phyloP scores from a whole-genome alignment of 2,329 filamentous ascomycete species.

The Seiridium unicorne region DNA sequence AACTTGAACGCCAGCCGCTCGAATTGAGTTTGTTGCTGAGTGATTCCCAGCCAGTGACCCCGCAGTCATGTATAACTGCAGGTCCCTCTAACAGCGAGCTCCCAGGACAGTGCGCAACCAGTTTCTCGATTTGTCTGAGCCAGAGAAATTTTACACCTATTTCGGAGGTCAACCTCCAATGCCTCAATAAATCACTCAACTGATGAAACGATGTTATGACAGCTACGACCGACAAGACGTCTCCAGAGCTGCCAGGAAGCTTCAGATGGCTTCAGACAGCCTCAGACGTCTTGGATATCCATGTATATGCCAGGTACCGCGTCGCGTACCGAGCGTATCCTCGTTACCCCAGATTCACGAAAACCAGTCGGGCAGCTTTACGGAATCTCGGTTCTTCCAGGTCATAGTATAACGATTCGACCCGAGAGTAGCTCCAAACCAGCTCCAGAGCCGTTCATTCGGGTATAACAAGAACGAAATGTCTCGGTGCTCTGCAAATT shows the following conservation, averaged over 20 bases:
- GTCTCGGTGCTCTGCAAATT: not conserved
- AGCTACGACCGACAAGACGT: not conserved
- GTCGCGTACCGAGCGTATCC: slow-evolving; percentile 4
- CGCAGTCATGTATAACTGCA: not conserved
- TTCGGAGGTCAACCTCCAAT: slow-evolving; percentile 3
- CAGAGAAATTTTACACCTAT: slow-evolving; percentile 6
- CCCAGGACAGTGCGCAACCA: slow-evolving; percentile 17
- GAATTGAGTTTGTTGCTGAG: not conserved
- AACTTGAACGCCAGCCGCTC: not conserved
- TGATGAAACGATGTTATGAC: slow-evolving; percentile 3
- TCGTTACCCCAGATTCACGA: slow-evolving; percentile 9
- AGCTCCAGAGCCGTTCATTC: not conserved
- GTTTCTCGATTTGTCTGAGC: slow-evolving; percentile 2
- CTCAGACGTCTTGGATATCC: not conserved
- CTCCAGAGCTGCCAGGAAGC: slow-evolving; percentile 4
- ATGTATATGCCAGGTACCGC: slow-evolving; percentile 8
- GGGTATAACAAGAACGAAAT: slow-evolving; percentile 2
- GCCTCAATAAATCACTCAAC: slow-evolving; percentile 7
- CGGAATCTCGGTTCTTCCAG: slow-evolving; percentile 8
- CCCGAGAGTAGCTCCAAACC: slow-evolving; percentile 7
- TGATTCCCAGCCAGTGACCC: not conserved
- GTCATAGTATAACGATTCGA: slow-evolving; percentile 3
- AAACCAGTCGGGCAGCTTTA: slow-evolving; percentile 6
- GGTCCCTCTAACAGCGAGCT: slow-evolving; percentile 9
- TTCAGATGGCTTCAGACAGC: not conserved